Percentiles rank a stretch among this genome's conserved stretches.
phyloP scores from a whole-genome alignment of 805 yeast species.

The Jamesozyma lodderae region DNA sequence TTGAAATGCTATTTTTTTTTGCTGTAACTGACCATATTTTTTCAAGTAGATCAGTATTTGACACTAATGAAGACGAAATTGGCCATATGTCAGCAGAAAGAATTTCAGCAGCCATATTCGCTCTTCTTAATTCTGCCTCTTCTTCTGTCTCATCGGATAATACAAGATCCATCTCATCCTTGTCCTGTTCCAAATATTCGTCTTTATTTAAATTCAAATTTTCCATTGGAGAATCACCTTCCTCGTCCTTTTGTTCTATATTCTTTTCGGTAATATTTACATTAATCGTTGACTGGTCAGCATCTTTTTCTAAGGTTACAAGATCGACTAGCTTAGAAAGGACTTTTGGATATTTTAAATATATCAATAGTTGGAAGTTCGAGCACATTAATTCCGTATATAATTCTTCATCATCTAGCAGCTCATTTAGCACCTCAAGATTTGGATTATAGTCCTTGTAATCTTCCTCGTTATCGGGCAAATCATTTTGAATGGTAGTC shows the following conservation, averaged over 20 bases:
- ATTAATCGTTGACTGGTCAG: neutral
- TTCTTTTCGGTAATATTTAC: slow-evolving; percentile 2
- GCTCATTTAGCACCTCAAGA: slow-evolving; percentile 40
- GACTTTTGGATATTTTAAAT: slow-evolving; percentile 69
- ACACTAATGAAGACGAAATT: slow-evolving; percentile 81
- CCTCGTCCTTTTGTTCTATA: neutral
- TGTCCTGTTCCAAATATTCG: slow-evolving; percentile 11
- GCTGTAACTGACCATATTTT: slow-evolving; percentile 77
- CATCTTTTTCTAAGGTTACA: slow-evolving; percentile 36
- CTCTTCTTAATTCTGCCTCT: slow-evolving; percentile 35
- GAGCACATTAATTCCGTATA: slow-evolving; percentile 65
- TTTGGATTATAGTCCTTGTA: slow-evolving; percentile 35
- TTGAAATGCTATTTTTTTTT: slow-evolving; percentile 54
- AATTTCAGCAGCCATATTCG: slow-evolving; percentile 79
- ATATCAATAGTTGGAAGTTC: slow-evolving; percentile 67
- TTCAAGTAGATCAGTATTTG: slow-evolving; percentile 52
- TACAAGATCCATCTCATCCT: slow-evolving; percentile 30
- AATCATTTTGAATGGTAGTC: slow-evolving; percentile 16
- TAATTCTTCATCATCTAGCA: slow-evolving; percentile 67
- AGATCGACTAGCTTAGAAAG: slow-evolving; percentile 59
- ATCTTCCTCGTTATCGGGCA: slow-evolving; percentile 30
- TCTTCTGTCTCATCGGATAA: slow-evolving; percentile 28
- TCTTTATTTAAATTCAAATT: neutral
- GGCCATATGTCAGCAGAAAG: slow-evolving; percentile 92
- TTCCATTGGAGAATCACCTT: neutral